Evolutionary conservation across 2,329 filamentous ascomycete species (phyloP), one percentile per base, ranked within the genome.

Genomic region (Sarocladiaceae sp.): DNA sequence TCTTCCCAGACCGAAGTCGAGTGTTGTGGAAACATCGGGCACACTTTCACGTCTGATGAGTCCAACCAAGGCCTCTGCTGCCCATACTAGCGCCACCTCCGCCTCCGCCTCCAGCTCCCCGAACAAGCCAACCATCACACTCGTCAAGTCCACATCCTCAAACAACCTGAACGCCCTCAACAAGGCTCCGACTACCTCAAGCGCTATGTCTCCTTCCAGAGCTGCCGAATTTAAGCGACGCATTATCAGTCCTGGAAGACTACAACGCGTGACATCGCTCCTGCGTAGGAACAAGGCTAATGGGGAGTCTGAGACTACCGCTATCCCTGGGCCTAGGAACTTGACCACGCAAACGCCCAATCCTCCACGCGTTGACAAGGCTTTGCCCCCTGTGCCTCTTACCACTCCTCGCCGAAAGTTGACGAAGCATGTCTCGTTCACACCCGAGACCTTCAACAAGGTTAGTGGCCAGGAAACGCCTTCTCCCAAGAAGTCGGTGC

Each of bases 341-440:
- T 56, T 60, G 19, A 49, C 54, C 7, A 71, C 71, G 1, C 70
- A 72, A 55, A 76, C 74, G 0, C 73, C 75, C 2, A 65, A 58
- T 7, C 65, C 68, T 6, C 51, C 57, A 2, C 63, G 61, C 15
- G 58, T 73, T 11, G 69, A 79, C 24, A 80, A 78, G 53, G 66
- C 71, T 18, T 58, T 81, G 24, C 73, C 73, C 43, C 58, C 68
- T 3, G 59, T 72, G 15, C 71, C 76, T 5, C 65, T 79, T 45
- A 81, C 79, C 4, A 88, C 84, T 1, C 85, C 84, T 6, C 81
- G 82, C 24, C 75, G 81, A 19, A 85, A 81, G 61, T 58, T 70
- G 29, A 61, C 66, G 15, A 95, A 94, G 67, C 83, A 78, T 45
- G 87, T 95, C 27, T 82, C 85, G 42, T 95, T 95, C 56, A 88